A percentile compares a stretch with the other conserved stretches of the same genome.
Conservation (phyloP, 768 basidiomycete species). For the Termitomyces sp. region DNA sequence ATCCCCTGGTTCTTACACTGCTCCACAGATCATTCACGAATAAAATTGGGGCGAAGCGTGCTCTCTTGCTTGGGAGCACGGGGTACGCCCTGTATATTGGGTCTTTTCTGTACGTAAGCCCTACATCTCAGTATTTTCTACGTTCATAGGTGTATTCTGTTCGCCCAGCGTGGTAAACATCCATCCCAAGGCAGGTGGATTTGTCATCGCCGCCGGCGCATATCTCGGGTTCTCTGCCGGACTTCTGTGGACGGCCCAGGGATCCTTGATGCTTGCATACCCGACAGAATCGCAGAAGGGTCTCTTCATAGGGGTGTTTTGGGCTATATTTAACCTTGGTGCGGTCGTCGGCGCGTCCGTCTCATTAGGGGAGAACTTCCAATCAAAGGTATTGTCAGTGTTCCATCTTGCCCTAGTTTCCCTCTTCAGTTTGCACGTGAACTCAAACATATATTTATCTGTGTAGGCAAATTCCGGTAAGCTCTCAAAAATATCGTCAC, state of each 20-base stretch:
- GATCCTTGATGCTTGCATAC: slow-evolving; percentile 82
- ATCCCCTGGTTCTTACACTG: background rate
- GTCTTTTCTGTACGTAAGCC: slow-evolving; percentile 58
- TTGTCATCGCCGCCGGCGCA: slow-evolving; percentile 71
- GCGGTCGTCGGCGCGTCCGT: slow-evolving; percentile 78
- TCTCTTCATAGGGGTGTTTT: slow-evolving; percentile 74
- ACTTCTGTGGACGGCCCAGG: slow-evolving; percentile 82
- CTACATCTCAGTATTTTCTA: background rate
- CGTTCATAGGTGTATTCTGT: background rate
- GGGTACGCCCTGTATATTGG: slow-evolving; percentile 80
- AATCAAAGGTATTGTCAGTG: slow-evolving; percentile 48
- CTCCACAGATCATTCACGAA: slow-evolving; percentile 70
- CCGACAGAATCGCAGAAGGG: slow-evolving; percentile 81
- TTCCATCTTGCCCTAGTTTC: slow-evolving; percentile 17
- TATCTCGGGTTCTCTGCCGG: slow-evolving; percentile 71
- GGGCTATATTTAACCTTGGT: slow-evolving; percentile 82
- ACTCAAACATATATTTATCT: slow-evolving; percentile 1
- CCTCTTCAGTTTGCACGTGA: background rate
- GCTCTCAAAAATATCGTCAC: slow-evolving; percentile 14
- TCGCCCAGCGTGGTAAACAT: slow-evolving; percentile 62
- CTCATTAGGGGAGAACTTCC: slow-evolving; percentile 68
- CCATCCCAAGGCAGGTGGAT: slow-evolving; percentile 55
- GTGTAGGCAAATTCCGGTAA: slow-evolving; percentile 40
- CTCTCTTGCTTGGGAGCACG: slow-evolving; percentile 68
- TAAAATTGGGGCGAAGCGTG: slow-evolving; percentile 70